Conservation (phyloP, 108 stramenopile species). For the Cyclotella baltica region DNA sequence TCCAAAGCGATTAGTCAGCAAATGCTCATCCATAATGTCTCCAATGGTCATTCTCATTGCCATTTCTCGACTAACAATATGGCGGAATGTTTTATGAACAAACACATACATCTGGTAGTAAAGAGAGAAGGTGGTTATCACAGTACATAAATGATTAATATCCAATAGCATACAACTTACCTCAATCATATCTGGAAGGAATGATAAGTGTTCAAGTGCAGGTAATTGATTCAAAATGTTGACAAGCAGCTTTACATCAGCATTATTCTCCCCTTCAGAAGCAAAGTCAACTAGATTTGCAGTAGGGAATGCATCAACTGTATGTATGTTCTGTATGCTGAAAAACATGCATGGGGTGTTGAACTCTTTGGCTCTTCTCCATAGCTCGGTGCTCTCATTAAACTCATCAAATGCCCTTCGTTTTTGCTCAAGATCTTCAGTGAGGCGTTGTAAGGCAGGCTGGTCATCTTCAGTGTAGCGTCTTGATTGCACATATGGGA, state of each 20-base stretch:
- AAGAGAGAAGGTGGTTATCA: not conserved
- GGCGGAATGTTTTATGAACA: slow-evolving; percentile 32
- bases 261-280: not conserved
- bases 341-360: slow-evolving; percentile 17
- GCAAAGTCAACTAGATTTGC: slow-evolving; percentile 8
- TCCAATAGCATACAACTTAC: slow-evolving; percentile 18
- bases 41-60: slow-evolving; percentile 24
- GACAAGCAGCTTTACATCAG: slow-evolving; percentile 2
- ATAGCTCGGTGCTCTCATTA: slow-evolving; percentile 28
- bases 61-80: slow-evolving; percentile 25
- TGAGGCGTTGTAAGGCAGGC: slow-evolving; percentile 6
- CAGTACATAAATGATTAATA: not conserved
- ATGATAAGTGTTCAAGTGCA: slow-evolving; percentile 21
- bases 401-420: slow-evolving; percentile 15
- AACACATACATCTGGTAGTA: slow-evolving; percentile 32
- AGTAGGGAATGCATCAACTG: slow-evolving; percentile 11
- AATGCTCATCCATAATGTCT: slow-evolving; percentile 30
- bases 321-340: not conserved
- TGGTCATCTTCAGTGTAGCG: slow-evolving; percentile 7
- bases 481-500: slow-evolving; percentile 21
- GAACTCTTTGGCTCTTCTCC: slow-evolving; percentile 22
- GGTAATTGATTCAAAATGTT: slow-evolving; percentile 8
- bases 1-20: slow-evolving; percentile 26
- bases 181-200: slow-evolving; percentile 43
- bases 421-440: slow-evolving; percentile 4